Conservation (phyloP, 257 asterid genomes). For the Fraxinus quadrangulata region DNA sequence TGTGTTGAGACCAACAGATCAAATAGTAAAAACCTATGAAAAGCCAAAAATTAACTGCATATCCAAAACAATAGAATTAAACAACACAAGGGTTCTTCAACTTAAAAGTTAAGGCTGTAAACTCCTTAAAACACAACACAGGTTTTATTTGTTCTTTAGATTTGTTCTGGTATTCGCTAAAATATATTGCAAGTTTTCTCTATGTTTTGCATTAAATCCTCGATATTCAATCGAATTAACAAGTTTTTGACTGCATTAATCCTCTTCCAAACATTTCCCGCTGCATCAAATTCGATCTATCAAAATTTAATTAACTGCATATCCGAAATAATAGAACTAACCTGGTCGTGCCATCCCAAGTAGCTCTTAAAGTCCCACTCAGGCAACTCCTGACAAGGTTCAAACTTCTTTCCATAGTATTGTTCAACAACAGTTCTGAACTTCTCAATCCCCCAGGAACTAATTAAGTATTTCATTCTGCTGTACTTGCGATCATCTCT, state of each 20-base stretch:
- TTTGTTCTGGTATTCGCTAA: not conserved
- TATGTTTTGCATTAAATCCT: conserved; percentile 25
- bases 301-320: not conserved
- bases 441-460: conserved; percentile 98
- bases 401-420: conserved; percentile 84
- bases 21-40: not conserved
- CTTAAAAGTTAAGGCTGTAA: conserved; percentile 20
- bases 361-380: conserved; percentile 96
- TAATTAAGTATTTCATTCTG: conserved; percentile 89
- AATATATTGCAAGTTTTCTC: not conserved
- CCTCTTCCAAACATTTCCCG: conserved; percentile 37
- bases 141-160: not conserved
- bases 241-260: conserved; percentile 48
- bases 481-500: conserved; percentile 98
- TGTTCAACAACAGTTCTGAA: conserved; percentile 81
- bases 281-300: not conserved
- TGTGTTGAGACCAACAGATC: not conserved
- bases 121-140: not conserved
- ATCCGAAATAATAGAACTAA: conserved; percentile 23
- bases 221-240: conserved; percentile 47
- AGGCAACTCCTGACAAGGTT: conserved; percentile 77
- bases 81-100: conserved; percentile 21
- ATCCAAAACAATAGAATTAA: conserved; percentile 20
- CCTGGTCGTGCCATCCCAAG: conserved; percentile 99
- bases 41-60: not conserved